These are phyloP conservation scores for Setaria italica DNA, from an alignment of 202 grass and related monocot genomes.

Conservation along the genomic window DNA sequence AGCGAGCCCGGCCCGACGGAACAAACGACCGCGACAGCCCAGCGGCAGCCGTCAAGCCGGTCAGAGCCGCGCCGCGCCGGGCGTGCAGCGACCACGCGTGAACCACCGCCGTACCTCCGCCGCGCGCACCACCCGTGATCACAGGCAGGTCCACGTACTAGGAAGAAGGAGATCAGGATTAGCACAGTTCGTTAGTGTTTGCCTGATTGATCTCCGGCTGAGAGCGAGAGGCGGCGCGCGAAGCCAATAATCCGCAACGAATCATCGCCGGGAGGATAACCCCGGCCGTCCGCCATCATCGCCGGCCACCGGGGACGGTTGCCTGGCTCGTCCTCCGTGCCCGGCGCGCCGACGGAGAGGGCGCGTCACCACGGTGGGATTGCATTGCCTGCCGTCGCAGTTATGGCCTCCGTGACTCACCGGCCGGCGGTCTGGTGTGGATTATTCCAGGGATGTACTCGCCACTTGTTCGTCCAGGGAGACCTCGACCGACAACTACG, in stretches of 20 bases:
- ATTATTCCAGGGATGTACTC: background rate
- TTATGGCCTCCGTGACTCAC: background rate
- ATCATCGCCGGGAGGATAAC: background rate
- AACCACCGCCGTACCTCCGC: too few relatives aligned
- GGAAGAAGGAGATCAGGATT: too few relatives aligned
- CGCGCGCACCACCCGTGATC: too few relatives aligned
- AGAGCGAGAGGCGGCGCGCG: too few relatives aligned
- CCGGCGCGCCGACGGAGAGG: background rate
- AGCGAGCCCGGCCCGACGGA: background rate
- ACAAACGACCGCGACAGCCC: background rate
- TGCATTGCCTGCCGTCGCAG: background rate
- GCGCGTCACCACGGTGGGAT: background rate
- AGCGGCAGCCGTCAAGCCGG: background rate
- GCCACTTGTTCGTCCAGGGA: background rate
- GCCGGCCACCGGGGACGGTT: background rate
- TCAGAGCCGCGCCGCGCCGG: too few relatives aligned
- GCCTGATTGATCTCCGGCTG: too few relatives aligned
- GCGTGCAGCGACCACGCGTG: too few relatives aligned
- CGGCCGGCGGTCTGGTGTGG: background rate
- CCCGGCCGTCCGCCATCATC: too few relatives aligned
- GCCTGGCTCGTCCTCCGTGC: background rate
- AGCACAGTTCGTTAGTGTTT: too few relatives aligned
- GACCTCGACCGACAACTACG: background rate
- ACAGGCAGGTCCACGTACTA: too few relatives aligned
- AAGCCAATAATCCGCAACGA: too few relatives aligned